These are phyloP conservation scores for Avena atlantica DNA, from an alignment of 176 grass and related monocot species.

Conservation along the genomic window DNA sequence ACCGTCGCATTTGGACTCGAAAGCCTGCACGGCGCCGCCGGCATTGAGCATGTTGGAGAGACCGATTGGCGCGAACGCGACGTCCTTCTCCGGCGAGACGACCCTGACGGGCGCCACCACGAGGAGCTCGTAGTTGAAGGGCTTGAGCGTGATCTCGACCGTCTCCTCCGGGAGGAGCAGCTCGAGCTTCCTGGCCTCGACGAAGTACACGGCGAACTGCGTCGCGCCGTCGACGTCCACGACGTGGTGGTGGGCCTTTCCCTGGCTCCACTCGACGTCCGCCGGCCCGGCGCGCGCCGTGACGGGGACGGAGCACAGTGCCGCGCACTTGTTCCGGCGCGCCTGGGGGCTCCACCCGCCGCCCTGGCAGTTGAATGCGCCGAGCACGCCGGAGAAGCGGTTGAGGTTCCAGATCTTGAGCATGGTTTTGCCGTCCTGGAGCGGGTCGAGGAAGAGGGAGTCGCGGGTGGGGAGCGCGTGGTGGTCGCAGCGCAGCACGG, in stretches of 20 bases:
- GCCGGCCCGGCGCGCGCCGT: constrained; percentile 49
- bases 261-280: constrained; percentile 82
- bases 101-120: too few species aligned
- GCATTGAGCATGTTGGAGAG: too few species aligned
- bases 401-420: constrained; percentile 98
- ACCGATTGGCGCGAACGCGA: too few species aligned
- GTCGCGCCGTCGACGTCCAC: constrained; percentile 33
- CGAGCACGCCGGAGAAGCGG: constrained; percentile 72
- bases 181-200: too few species aligned
- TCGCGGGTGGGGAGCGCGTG: constrained; percentile 83
- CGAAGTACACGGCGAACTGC: constrained; percentile 62
- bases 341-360: constrained; percentile 86
- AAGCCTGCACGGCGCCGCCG: too few species aligned
- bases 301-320: constrained; percentile 59
- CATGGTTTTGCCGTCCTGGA: constrained; percentile 73
- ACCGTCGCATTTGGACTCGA: too few species aligned
- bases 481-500: constrained; percentile 73
- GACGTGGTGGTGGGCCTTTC: constrained; percentile 24
- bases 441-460: constrained; percentile 73
- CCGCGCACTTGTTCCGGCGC: constrained; percentile 66
- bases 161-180: too few species aligned
- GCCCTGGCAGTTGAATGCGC: constrained; percentile 93
- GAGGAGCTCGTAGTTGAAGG: too few species aligned
- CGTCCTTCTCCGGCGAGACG: too few species aligned
- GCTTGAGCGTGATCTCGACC: too few species aligned